Base-by-base conservation (phyloP, 164 flowering plant genomes). In the Paratinospora sagittata region DNA sequence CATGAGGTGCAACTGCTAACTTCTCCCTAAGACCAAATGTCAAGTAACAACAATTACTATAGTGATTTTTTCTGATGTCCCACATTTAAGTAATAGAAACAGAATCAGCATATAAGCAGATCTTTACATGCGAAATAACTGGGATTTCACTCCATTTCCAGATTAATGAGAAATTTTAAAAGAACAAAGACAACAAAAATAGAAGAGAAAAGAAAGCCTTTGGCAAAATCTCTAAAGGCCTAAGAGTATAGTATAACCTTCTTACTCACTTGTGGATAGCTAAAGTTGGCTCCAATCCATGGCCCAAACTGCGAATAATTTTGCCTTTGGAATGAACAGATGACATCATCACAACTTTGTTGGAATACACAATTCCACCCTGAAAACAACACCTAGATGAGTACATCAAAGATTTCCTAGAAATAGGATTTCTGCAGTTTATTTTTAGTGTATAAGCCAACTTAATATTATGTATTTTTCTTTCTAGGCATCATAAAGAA, bases 281-380 rank as follows among this genome's bases (percentile, higher is more conserved):
- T 72, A 91, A 81, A 33, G 90, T 87, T 62, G 88, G 68, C 72
- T 88, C 90, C 81, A 91, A 67, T 13, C 88, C 97, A 84, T 84
- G 81, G 69, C 83, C 70, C 72, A 80, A 60, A 73, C 74, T 76
- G 45, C 39, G 81, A 79, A 89, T 78, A 7, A 84, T 78, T 27
- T 70, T 75, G 64, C 79, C 81, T 74, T 86, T 88, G 61, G 90
- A 77, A 72, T 86, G 79, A 30, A 78, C 62, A 60, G 90, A 80
- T 72, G 94, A 83, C 82, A 88, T 79, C n/a, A 88, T 67, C 23
- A 86, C 70, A 27, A 88, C 88, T 78, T 83, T 82, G 78, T 91
- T 91, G 37, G 97, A 87, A 79, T 89, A 91, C 57, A 89, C 90
- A 69, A 91, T 45, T 69, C 97, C 97, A 72, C 91, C 97, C 97